Evolutionary conservation across 768 basidiomycete species (phyloP), one percentile per base, ranked within the genome.

Genomic region (Psilocybe tampanensis): DNA sequence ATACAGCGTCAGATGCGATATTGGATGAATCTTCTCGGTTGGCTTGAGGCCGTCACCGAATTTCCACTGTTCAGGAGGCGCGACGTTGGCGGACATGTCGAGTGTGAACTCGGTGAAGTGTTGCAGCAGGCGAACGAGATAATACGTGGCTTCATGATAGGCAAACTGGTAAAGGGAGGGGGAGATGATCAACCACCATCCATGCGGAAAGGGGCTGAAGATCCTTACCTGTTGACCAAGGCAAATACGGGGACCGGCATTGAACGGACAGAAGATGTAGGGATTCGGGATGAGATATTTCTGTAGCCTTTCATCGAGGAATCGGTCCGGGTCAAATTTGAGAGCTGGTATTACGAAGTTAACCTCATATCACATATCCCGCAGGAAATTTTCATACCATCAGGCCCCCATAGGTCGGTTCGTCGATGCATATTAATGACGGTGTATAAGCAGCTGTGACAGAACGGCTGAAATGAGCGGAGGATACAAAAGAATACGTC

Each of bases 321-420:
- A 89, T 1, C 87, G 76, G 56, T 86, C 82, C 0, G 88, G 88
- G 63, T 88, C 86, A 63, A 88, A 89, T 56, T 72, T 63, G 3
- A 78, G 69, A 24, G 85, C 85, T 84, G 44, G 6, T 13, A 1
- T n/a, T n/a, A 11, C 21, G 9, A 33, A 18, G 12, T 32, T 6
- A 29, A 1, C 19, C 15, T 12, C 8, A 33, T 23, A 12, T 45
- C 32, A 47, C 32, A 21, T 29, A 52, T 47, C 29, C 5, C 39
- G 17, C 4, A 42, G 49, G 68, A 67, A 45, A 68, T 13, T 43
- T 17, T 33, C 70, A 8, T 56, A 80, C 82, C 83, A 63, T 83
- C 81, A 0, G 80, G 78, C 0, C 83, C 83, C 83, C 83, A 85
- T 3, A 80, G 66, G 52, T 81, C 78, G 26, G 69, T 76, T 47